phyloP scores from a whole-genome alignment of 176 grass and related monocot genomes.

The Aegilops speltoides region DNA sequence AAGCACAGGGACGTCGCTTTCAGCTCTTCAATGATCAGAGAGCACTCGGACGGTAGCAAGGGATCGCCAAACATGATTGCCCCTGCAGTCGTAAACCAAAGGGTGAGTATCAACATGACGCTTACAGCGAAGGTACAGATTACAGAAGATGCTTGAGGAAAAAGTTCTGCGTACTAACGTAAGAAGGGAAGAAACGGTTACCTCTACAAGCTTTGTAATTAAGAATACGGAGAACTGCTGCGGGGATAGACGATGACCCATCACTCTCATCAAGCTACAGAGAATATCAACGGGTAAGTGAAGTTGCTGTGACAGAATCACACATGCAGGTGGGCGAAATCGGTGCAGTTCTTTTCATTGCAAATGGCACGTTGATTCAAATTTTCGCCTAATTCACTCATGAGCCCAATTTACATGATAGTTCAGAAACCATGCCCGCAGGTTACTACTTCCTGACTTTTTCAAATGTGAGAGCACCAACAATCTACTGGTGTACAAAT shows the following conservation, averaged over 20 bases:
- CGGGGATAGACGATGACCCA: conserved; percentile 69
- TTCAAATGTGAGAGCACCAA: not conserved
- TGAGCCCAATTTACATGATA: not conserved
- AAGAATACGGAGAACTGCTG: conserved; percentile 79
- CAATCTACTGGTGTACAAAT: not conserved
- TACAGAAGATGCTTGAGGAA: not conserved
- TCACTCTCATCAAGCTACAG: conserved; percentile 85
- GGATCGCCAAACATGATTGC: conserved; percentile 98
- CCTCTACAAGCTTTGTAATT: conserved; percentile 98
- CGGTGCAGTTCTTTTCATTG: not conserved
- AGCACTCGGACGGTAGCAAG: conserved; percentile 83
- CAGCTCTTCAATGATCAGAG: conserved; percentile 86
- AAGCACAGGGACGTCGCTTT: conserved; percentile 93
- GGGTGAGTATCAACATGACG: not conserved
- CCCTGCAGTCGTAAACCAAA: conserved; percentile 42
- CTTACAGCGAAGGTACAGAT: not conserved
- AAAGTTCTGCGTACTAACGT: too few relatives aligned
- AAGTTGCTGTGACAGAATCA: not conserved
- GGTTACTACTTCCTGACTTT: not conserved
- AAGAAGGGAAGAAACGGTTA: not conserved
- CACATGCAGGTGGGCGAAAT: not conserved
- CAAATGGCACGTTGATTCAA: not conserved
- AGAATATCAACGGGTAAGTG: conserved; percentile 29
- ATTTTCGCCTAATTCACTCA: not conserved
- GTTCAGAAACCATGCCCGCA: not conserved